Conservation (phyloP, 139 green algal species). For the Picochlorum sp. region DNA sequence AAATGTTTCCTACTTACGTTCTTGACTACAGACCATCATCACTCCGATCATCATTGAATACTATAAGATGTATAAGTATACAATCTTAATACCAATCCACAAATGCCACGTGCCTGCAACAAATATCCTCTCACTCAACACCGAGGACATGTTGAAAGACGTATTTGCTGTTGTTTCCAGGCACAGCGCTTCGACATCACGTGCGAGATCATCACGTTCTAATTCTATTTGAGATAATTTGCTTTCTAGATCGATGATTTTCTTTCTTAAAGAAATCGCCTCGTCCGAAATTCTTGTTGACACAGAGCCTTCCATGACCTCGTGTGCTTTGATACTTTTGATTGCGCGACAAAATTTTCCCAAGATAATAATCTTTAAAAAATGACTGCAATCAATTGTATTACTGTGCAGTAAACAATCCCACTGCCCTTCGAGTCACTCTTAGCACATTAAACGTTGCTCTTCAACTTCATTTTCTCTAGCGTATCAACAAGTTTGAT, state of each 20-base stretch:
- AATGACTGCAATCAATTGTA: too few species aligned
- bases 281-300: not conserved
- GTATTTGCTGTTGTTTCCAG: slow-evolving; percentile 7
- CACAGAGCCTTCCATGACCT: not conserved
- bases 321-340: not conserved
- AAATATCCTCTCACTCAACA: slow-evolving; percentile 7
- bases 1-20: not conserved
- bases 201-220: slow-evolving; percentile 5
- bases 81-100: too few species aligned
- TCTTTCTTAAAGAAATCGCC: not conserved
- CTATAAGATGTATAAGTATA: too few species aligned
- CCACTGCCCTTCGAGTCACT: too few species aligned
- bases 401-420: too few species aligned
- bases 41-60: too few species aligned
- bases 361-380: too few species aligned
- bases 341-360: too few species aligned
- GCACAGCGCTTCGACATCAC: slow-evolving; percentile 7
- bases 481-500: too few species aligned
- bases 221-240: not conserved
- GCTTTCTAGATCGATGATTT: not conserved
- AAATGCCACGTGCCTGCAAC: not conserved
- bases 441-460: too few species aligned
- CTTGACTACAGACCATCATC: not conserved
- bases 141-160: slow-evolving; percentile 5
- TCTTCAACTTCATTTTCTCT: too few species aligned